A percentile compares a stretch with the other conserved stretches of the same genome.
phyloP scores from a whole-genome alignment of 345 rosid genomes.

The Lepidium sativum region DNA sequence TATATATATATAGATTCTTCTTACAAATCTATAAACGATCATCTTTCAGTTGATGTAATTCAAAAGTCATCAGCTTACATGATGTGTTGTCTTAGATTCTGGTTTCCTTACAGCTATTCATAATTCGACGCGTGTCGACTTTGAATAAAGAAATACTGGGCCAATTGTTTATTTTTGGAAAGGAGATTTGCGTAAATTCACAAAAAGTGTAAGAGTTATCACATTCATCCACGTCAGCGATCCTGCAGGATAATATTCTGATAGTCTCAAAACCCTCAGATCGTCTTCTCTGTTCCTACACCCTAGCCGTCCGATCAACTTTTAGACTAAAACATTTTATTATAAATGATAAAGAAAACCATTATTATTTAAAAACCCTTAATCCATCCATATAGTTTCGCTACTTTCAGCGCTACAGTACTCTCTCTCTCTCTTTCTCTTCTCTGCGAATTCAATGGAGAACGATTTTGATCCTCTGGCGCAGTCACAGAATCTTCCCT shows the following conservation, averaged over 20 bases:
- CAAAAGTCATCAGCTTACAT: background rate
- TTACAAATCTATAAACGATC: too few species aligned
- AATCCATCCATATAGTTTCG: background rate
- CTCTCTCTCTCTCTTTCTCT: background rate
- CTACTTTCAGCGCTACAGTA: conserved; percentile 7
- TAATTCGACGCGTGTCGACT: background rate
- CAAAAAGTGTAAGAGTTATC: background rate
- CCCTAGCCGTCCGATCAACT: conserved; percentile 33
- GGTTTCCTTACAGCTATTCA: background rate
- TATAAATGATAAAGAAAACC: conserved; percentile 1
- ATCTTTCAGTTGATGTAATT: too few species aligned
- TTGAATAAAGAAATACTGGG: background rate
- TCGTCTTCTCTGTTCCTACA: background rate
- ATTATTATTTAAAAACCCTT: background rate
- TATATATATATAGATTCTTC: too few species aligned
- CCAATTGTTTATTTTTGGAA: background rate
- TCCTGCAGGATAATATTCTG: conserved; percentile 9
- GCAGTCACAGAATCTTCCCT: background rate
- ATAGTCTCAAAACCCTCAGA: conserved; percentile 22
- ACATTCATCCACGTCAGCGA: conserved; percentile 22
- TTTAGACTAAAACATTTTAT: background rate
- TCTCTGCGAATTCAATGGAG: background rate
- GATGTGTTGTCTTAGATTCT: background rate
- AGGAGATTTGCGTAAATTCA: background rate
- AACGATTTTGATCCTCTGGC: background rate